Evolutionary conservation across 2,329 filamentous ascomycete species (phyloP).

Genomic region (Colletotrichum simmondsii): DNA sequence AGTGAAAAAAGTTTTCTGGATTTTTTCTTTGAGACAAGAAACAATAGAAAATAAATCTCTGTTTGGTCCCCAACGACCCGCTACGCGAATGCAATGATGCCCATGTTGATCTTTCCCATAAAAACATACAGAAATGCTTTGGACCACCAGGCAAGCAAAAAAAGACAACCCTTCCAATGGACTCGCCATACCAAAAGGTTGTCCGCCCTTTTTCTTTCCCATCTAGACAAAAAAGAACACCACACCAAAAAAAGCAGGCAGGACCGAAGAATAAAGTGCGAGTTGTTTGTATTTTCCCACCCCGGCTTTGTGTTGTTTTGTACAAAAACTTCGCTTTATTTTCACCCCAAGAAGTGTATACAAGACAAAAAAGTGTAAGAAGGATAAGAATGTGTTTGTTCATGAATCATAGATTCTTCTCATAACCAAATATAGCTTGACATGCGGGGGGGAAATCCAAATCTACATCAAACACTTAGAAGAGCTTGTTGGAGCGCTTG

Average conservation of each 20-base stretch:
- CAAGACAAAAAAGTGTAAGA: conserved; percentile 19
- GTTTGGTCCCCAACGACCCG: neutral
- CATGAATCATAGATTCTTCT: conserved; percentile 36
- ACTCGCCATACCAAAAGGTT: neutral
- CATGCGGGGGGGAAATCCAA: conserved; percentile 31
- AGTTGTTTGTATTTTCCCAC: neutral
- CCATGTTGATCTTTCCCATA: neutral
- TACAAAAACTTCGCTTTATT: conserved; percentile 24
- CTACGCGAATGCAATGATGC: conserved; percentile 19
- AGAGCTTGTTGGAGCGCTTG: conserved; percentile 38
- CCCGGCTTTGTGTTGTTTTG: neutral
- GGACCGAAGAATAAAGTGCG: neutral
- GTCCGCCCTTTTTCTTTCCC: neutral
- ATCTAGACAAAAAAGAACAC: neutral
- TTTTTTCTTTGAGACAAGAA: neutral
- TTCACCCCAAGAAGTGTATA: conserved; percentile 22
- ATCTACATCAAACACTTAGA: conserved; percentile 33
- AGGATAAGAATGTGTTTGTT: conserved; percentile 27
- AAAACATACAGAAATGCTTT: neutral
- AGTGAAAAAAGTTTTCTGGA: conserved; percentile 15
- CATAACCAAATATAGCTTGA: conserved; percentile 32
- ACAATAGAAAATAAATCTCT: neutral
- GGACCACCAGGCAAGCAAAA: neutral
- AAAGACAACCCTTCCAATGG: neutral
- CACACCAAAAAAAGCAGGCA: neutral